These are phyloP conservation scores for Pharus latifolius DNA, from an alignment of 176 grass and related monocot species.

Conservation along the genomic window DNA sequence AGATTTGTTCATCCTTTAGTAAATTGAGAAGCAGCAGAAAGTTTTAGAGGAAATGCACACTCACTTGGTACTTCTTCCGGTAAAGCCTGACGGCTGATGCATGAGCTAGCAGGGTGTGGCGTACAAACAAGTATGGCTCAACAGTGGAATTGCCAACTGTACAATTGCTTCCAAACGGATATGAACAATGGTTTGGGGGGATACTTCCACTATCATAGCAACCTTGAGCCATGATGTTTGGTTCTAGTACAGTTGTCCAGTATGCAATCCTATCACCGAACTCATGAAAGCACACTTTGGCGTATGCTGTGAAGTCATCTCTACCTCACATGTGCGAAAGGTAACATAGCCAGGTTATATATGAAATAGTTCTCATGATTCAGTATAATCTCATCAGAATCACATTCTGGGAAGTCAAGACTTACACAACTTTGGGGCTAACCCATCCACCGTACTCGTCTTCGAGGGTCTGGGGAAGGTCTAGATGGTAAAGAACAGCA, in stretches of 20 bases:
- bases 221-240: conserved; percentile 14
- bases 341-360: neutral
- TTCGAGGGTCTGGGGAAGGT: conserved; percentile 48
- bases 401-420: neutral
- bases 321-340: neutral
- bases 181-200: conserved; percentile 40
- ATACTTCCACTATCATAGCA: neutral
- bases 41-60: neutral
- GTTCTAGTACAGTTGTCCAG: conserved; percentile 47
- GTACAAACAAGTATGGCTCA: conserved; percentile 50
- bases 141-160: conserved; percentile 36
- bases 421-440: conserved; percentile 44
- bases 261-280: conserved; percentile 49
- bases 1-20: neutral
- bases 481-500: conserved; percentile 33
- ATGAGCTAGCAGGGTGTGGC: conserved; percentile 45
- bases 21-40: neutral
- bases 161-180: conserved; percentile 51
- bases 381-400: neutral
- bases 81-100: conserved; percentile 42
- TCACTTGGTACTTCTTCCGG: conserved; percentile 44
- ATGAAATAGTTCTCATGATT: neutral
- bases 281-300: conserved; percentile 49
- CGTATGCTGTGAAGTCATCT: conserved; percentile 58
- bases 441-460: conserved; percentile 69